Base-by-base conservation (phyloP, 164 flowering plant species). In the Amborella trichopoda region DNA sequence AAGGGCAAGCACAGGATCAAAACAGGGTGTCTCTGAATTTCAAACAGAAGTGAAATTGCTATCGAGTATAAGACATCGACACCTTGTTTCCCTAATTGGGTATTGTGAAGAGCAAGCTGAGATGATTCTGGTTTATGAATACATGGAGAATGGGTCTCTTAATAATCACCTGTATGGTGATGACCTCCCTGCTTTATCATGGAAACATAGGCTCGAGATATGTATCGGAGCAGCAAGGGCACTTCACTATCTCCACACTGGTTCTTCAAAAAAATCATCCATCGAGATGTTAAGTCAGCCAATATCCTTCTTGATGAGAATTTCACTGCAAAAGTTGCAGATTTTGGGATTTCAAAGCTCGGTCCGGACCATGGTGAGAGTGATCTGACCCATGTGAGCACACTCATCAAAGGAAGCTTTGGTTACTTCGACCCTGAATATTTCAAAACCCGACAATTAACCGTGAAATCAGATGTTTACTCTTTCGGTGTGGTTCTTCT, bases 171-270 rank as follows among this genome's bases (percentile, higher is more conserved):
- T 85, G n/a, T 85, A 85, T 40, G 86, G 86, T 24, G 53, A 74
- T 0, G 73, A 59, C 23, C 57, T 42, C 40, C 76, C 83, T 1
- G 68, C 70, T 61, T 48, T 85, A 54, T 56, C 69, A 32, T 85
- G 95, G 95, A 80, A 74, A 58, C 68, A 80, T 52, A 67, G 95
- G 56, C 83, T 85, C 21, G 88, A 82, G 65, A 62, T 78, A 16
- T 80, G 89, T 60, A 82, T 85, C 41, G 95, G 95, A 28, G 42
- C 95, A 17, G 95, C 95, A 17, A 57, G 83, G 56, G 95, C 91
- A 27, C 83, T 85, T n/a, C 95, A 85, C 48, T 82, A 85, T 58
- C 95, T 85, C 34, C 95, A 85, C 61, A 85, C 95, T 9, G 83
- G 85, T 43, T 57, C 69, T 44, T 60, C 79, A 2, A 74, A 56